Evolutionary conservation across 2,329 filamentous ascomycete species (phyloP), one percentile per base, ranked within the genome.

Genomic region (Verruconis gallopava): DNA sequence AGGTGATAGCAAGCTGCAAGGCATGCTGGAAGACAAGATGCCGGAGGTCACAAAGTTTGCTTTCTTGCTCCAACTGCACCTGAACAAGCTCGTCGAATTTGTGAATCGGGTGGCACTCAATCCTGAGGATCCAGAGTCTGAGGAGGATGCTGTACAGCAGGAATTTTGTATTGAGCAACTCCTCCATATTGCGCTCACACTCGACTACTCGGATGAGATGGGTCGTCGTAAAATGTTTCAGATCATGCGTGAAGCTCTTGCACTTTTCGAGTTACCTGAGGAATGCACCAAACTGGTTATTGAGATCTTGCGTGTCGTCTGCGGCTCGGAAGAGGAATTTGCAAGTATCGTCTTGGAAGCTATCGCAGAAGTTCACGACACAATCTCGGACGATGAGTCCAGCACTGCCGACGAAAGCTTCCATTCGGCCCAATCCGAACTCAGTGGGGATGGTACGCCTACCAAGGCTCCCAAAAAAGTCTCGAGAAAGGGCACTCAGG

Each of bases 201-300:
- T 96, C 39, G 91, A 98, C 61, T 98, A 96, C 61, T 88, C 85
- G n/a, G 91, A 98, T 55, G 91, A 96, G 60, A 84, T 94, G 48
- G 91, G 91, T 38, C 77, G 91, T 49, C 74, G 89, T 45, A 93
- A 94, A 65, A 96, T 98, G 86, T 95, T 93, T 58, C 78, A 84
- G 14, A 72, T 96, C 22, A 73, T 96, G 46, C 76, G 91, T 43
- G 85, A 93, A 57, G 81, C 81, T 2, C 67, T 98, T 13, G 86
- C 86, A 0, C 79, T 88, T 40, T 77, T 88, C 3, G 84, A 93
- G 51, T 70, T 98, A 2, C 88, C 91, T 0, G 89, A 98, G 52
- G 85, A 94, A 56, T 81, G 85, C 36, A 96, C 91, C 1, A 89
- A 88, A 55, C 78, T 98, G 40, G 79, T 80, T 0, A 75, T 94